These are phyloP conservation scores for Colletotrichum phormii DNA, from an alignment of 2,329 filamentous ascomycete genomes.

Conservation along the genomic window DNA sequence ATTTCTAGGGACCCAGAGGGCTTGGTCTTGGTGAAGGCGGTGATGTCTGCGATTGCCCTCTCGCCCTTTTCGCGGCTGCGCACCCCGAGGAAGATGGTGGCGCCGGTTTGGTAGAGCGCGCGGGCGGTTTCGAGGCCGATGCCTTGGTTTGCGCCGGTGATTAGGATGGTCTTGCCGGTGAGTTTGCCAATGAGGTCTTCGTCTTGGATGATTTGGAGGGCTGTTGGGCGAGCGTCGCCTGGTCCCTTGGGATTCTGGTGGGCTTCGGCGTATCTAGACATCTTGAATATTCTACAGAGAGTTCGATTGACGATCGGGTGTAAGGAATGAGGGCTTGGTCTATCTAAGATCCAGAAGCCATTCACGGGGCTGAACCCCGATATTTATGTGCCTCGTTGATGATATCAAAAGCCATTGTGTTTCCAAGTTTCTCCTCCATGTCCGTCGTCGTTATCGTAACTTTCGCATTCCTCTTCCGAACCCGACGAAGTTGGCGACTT, in stretches of 20 bases:
- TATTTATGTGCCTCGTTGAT: not conserved
- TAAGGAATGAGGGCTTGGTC: not conserved
- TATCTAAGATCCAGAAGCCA: not conserved
- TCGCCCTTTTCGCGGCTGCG: constrained; percentile 48
- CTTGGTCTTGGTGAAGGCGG: not conserved
- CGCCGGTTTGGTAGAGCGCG: constrained; percentile 51
- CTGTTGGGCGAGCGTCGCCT: constrained; percentile 37
- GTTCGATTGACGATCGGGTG: not conserved
- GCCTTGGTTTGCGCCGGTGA: constrained; percentile 52
- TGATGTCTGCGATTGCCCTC: constrained; percentile 40
- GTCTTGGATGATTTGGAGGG: constrained; percentile 34
- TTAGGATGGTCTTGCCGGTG: constrained; percentile 48
- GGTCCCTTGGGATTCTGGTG: constrained; percentile 18
- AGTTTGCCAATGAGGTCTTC: constrained; percentile 35
- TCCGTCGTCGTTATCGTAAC: not conserved
- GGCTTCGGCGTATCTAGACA: constrained; percentile 10
- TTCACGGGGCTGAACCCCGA: not conserved
- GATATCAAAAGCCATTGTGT: not conserved
- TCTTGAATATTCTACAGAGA: not conserved
- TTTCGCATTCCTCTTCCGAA: not conserved
- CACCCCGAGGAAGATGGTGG: constrained; percentile 50
- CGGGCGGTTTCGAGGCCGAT: constrained; percentile 52
- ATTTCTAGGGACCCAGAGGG: not conserved
- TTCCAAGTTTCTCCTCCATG: not conserved
- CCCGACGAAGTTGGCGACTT: not conserved